Evolutionary conservation across 805 yeast species (phyloP).

Genomic region (Tetrapisispora iriomotensis): DNA sequence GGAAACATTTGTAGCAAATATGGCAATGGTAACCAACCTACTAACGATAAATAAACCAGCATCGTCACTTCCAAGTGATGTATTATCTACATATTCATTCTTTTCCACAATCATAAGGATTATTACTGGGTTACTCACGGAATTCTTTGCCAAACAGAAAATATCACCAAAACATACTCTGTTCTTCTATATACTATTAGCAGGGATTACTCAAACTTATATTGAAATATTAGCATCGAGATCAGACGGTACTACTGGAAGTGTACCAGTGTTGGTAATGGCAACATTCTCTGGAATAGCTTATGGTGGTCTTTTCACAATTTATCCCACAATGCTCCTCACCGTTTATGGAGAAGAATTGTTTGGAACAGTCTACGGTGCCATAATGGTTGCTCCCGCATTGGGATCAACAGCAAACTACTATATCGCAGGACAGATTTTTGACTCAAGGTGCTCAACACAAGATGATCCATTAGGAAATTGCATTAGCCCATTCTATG

Average conservation of each 20-base stretch:
- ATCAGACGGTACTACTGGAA: conserved; percentile 17
- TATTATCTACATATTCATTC: conserved; percentile 54
- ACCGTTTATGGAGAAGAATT: conserved; percentile 80
- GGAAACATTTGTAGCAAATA: conserved; percentile 74
- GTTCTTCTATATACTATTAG: conserved; percentile 26
- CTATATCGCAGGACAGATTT: conserved; percentile 53
- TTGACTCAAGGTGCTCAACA: conserved; percentile 34
- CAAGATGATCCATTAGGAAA: neutral
- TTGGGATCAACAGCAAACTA: conserved; percentile 65
- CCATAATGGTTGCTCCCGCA: conserved; percentile 83
- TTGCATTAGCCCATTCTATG: conserved; percentile 15
- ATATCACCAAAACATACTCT: conserved; percentile 28
- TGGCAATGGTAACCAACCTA: conserved; percentile 59
- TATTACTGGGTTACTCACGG: conserved; percentile 57
- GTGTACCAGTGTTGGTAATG: conserved; percentile 4
- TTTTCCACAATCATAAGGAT: conserved; percentile 64
- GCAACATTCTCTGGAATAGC: conserved; percentile 54
- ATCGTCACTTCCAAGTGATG: conserved; percentile 25
- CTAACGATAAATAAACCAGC: conserved; percentile 2
- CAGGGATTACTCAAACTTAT: conserved; percentile 31
- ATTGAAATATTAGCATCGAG: conserved; percentile 13
- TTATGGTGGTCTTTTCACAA: conserved; percentile 79
- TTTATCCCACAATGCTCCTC: conserved; percentile 77
- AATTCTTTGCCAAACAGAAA: conserved; percentile 35
- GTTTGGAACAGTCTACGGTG: conserved; percentile 89